Evolutionary conservation across 176 grass and related monocot genomes (phyloP), one percentile per base, ranked within the genome.

Genomic region (Triticum aestivum): DNA sequence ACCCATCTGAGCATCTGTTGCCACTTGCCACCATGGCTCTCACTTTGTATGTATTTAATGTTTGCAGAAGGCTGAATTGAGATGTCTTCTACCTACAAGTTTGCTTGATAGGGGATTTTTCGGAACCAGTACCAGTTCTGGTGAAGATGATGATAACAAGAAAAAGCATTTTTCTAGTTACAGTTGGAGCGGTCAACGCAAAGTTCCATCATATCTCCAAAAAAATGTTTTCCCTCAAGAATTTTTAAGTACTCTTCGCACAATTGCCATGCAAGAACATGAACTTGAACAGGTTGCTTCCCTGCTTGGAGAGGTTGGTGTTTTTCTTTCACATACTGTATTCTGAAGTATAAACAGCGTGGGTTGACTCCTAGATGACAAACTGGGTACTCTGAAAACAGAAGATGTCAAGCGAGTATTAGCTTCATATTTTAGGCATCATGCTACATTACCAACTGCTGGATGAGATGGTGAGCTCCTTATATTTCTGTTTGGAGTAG

Each of bases 201-300:
- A 91, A 83, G 91, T 89, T 83, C 93, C 96, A 72, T 89, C 93
- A 49, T 98, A 95, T 87, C 67, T 98, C 70, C 61, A 87, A 21
- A 92, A 93, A 88, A 45, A 89, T 65, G 84, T 94, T 37, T 95
- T 98, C 82, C 91, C 96, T 79, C 91, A 95, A 47, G 91, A 95
- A 66, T 98, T 98, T 82, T 75, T 95, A 29, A 72, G 77, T 75
- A 85, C 91, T 14, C 79, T 98, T 2, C 88, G 96, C 33, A 98
- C 96, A 1, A 88, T 98, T 87, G 84, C 96, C n/a, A 94, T 98
- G 96, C 86, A 98, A 91, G 93, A 98, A 78, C 69, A 92, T 82
- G 90, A 98, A 65, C 79, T 98, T 77, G 86, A 92, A 70, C 72
- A 83, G 65, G 88, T 92, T 38, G 79, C 86, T 81, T 95, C 84